Percentiles rank a stretch among this genome's conserved stretches.
Conservation (phyloP, 176 grass and related monocot species). For the Oryza punctata region DNA sequence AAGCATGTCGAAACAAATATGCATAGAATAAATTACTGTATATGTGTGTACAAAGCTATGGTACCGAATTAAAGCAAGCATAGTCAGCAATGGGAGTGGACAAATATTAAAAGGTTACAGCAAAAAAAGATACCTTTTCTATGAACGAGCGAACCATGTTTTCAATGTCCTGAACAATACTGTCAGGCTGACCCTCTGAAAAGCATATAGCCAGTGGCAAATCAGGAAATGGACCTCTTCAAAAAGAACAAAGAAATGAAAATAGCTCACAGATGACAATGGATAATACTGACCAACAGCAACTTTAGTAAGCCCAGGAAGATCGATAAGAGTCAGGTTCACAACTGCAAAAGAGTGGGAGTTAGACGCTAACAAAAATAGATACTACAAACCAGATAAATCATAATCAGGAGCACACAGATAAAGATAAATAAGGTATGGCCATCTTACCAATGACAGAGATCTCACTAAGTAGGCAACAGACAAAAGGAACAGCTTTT, state of each 20-base stretch:
- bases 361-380: constrained; percentile 31
- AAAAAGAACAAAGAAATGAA: constrained; percentile 36
- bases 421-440: background rate
- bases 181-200: constrained; percentile 86
- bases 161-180: constrained; percentile 86
- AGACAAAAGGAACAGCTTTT: background rate
- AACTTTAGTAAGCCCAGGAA: constrained; percentile 99
- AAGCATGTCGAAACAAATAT: constrained; percentile 22
- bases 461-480: background rate
- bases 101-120: background rate
- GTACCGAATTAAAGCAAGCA: constrained; percentile 14
- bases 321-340: constrained; percentile 97
- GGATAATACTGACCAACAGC: constrained; percentile 74
- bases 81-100: constrained; percentile 8
- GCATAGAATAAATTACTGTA: background rate
- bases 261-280: constrained; percentile 1
- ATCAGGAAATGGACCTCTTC: constrained; percentile 19
- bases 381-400: background rate
- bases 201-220: constrained; percentile 21
- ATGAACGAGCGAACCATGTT: constrained; percentile 94
- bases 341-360: constrained; percentile 72
- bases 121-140: constrained; percentile 80
- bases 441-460: background rate
- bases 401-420: background rate
- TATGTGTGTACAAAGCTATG: background rate